phyloP scores from a whole-genome alignment of 2,329 filamentous ascomycete genomes.

The Colletotrichum kahawae region DNA sequence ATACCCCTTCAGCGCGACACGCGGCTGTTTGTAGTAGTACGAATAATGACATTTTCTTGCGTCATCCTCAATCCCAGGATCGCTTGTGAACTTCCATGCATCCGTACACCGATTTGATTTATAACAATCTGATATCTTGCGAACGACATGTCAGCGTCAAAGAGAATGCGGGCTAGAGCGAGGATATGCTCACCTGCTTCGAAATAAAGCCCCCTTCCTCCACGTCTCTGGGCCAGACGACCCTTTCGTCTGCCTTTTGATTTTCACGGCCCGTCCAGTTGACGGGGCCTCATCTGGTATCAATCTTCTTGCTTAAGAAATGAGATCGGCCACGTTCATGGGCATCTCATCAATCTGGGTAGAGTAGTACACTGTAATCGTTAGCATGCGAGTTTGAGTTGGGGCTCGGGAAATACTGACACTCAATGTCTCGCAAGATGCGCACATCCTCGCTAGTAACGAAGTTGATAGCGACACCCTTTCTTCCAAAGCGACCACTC shows the following conservation, averaged over 20 bases:
- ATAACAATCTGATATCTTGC: slow-evolving; percentile 10
- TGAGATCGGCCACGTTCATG: slow-evolving; percentile 82
- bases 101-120: not conserved
- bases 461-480: slow-evolving; percentile 99
- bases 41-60: slow-evolving; percentile 14
- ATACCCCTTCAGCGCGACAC: slow-evolving; percentile 10
- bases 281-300: not conserved
- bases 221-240: slow-evolving; percentile 14
- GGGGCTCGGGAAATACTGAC: slow-evolving; percentile 54
- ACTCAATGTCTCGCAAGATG: slow-evolving; percentile 95
- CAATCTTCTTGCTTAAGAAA: slow-evolving; percentile 42
- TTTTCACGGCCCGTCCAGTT: not conserved
- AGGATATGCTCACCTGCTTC: slow-evolving; percentile 6
- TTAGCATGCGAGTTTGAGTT: slow-evolving; percentile 34
- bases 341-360: slow-evolving; percentile 99
- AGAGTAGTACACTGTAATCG: slow-evolving; percentile 79
- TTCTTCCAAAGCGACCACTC: slow-evolving; percentile 93
- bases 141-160: not conserved
- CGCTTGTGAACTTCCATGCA: not conserved
- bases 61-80: not conserved
- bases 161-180: not conserved
- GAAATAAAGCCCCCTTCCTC: slow-evolving; percentile 23
- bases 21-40: slow-evolving; percentile 11
- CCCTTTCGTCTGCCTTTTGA: not conserved
- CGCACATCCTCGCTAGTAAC: slow-evolving; percentile 98